A percentile compares a stretch with the other conserved stretches of the same genome.
phyloP scores from a whole-genome alignment of 2,329 filamentous ascomycete species.

The Didymella sp. region DNA sequence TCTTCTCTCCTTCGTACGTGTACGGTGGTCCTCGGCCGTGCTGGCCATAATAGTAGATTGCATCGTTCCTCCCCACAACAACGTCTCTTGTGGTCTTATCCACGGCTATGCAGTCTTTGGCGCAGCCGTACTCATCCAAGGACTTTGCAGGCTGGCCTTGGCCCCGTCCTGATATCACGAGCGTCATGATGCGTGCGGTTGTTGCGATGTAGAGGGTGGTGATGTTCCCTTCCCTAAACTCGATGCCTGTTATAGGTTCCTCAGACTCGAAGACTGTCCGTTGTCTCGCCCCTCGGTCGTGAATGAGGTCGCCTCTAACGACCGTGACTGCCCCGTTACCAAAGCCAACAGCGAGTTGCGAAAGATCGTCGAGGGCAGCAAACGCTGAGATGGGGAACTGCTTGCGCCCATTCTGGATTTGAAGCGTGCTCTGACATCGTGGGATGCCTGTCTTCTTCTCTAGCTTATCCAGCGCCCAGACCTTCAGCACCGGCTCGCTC shows the following conservation, averaged over 20 bases:
- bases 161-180: constrained; percentile 85
- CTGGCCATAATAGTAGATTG: constrained; percentile 88
- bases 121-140: constrained; percentile 88
- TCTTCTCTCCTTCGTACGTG: constrained; percentile 91
- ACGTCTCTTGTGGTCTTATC: constrained; percentile 82
- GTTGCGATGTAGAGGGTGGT: constrained; percentile 93
- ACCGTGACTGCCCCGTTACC: constrained; percentile 94
- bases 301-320: constrained; percentile 90
- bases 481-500: constrained; percentile 86
- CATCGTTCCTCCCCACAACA: constrained; percentile 92
- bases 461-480: constrained; percentile 95
- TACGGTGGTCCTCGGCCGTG: constrained; percentile 87
- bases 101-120: constrained; percentile 91
- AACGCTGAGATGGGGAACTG: constrained; percentile 97
- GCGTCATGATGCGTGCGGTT: constrained; percentile 82
- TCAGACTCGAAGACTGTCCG: constrained; percentile 95
- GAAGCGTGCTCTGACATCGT: constrained; percentile 83
- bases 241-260: constrained; percentile 91
- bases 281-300: constrained; percentile 93
- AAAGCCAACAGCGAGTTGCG: constrained; percentile 93
- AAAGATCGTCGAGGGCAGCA: constrained; percentile 83
- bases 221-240: constrained; percentile 69
- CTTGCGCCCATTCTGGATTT: constrained; percentile 86
- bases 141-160: constrained; percentile 88
- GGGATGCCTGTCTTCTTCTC: constrained; percentile 94